These are phyloP conservation scores for Hygrophorus russula DNA, from an alignment of 768 basidiomycete genomes.

Conservation along the genomic window DNA sequence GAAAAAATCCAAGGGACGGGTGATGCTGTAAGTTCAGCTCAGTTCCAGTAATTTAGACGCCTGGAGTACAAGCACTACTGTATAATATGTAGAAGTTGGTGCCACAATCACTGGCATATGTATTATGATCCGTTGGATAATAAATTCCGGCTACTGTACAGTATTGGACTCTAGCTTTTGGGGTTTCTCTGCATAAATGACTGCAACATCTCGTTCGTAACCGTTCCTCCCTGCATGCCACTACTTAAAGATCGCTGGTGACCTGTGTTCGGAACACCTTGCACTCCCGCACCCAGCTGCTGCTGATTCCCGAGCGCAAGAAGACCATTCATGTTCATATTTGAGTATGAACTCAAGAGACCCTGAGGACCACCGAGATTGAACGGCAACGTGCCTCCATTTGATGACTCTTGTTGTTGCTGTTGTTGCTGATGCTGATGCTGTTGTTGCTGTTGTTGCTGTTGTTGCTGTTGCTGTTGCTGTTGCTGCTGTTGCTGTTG, in stretches of 20 bases:
- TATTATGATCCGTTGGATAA: background rate
- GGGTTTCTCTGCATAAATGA: conserved; percentile 30
- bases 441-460: conserved; percentile 12
- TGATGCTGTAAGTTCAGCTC: conserved; percentile 40
- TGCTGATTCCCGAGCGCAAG: background rate
- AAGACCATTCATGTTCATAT: conserved; percentile 3
- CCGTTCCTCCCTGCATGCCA: conserved; percentile 11
- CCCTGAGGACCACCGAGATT: too few species aligned
- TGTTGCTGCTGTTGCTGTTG: conserved; percentile 9
- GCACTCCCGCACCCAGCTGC: conserved; percentile 9
- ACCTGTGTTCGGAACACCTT: background rate
- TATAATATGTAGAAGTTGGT: background rate
- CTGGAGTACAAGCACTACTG: background rate
- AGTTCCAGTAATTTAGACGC: conserved; percentile 12
- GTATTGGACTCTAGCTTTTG: conserved; percentile 8
- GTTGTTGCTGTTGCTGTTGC: conserved; percentile 15
- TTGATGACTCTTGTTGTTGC: background rate
- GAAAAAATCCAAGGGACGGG: conserved; percentile 76
- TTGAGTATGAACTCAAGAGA: conserved; percentile 10
- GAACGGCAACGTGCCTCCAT: too few species aligned
- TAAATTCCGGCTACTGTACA: too few species aligned
- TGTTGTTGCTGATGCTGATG: conserved; percentile 15
- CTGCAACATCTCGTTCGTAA: conserved; percentile 31
- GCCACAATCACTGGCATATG: background rate
- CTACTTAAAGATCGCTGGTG: conserved; percentile 8